A percentile compares a stretch with the other conserved stretches of the same genome.
Conservation (phyloP, 202 grass and related monocot species). For the Schoenoplectus triqueter region DNA sequence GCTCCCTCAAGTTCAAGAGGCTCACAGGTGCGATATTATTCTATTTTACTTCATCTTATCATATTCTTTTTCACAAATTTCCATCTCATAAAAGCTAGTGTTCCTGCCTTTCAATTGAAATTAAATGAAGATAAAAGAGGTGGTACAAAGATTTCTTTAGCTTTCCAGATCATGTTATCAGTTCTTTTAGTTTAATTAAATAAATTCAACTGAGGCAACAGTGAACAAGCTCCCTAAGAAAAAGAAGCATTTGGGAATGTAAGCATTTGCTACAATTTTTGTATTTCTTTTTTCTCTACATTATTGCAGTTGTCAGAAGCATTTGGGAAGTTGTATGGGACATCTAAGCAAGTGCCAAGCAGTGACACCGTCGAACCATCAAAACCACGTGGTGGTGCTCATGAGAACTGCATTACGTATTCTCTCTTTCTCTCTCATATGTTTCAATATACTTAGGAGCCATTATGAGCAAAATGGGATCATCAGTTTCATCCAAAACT, state of each 20-base stretch:
- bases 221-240: not conserved
- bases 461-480: not conserved
- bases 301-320: constrained; percentile 92
- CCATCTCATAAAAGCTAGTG: not conserved
- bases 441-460: constrained; percentile 5
- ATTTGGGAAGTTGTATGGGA: constrained; percentile 90
- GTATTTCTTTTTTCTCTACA: not conserved
- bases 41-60: not conserved
- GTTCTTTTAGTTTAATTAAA: no score
- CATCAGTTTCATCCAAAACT: not conserved
- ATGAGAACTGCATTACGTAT: constrained; percentile 99
- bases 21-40: constrained; percentile 63
- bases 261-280: not conserved
- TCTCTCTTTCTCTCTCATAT: constrained; percentile 1
- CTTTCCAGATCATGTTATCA: not conserved
- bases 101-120: not conserved
- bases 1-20: constrained; percentile 82
- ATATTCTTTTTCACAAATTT: not conserved
- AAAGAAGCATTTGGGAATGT: not conserved
- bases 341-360: constrained; percentile 75
- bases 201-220: no score
- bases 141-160: not conserved
- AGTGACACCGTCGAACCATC: constrained; percentile 73
- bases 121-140: not conserved
- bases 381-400: constrained; percentile 74